A percentile compares a stretch with the other conserved stretches of the same genome.
Evolutionary conservation across 371 early-diverging fungal genomes (phyloP).

Genomic region (Gilbertella persicaria): DNA sequence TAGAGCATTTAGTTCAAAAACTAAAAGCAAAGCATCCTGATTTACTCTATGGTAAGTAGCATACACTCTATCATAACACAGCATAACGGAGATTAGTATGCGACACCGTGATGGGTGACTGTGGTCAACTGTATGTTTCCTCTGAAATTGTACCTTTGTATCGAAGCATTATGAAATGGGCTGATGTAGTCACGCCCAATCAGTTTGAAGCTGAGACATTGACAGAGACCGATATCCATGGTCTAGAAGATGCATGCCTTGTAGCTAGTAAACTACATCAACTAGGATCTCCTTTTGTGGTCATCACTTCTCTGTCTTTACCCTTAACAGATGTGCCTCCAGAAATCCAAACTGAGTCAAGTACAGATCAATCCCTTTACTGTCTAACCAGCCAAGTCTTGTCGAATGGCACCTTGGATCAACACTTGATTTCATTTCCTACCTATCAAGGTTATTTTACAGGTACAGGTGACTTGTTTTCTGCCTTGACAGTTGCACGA

Average conservation of each 20-base stretch:
- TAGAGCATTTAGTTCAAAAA: constrained; percentile 54
- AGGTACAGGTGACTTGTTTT: constrained; percentile 92
- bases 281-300: constrained; percentile 67
- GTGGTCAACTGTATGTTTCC: constrained; percentile 83
- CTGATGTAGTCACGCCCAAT: constrained; percentile 89
- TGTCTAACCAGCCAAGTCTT: constrained; percentile 38
- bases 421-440: constrained; percentile 74
- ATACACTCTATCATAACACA: background rate
- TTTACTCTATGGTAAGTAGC: constrained; percentile 48
- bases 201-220: constrained; percentile 89
- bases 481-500: constrained; percentile 74
- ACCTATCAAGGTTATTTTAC: constrained; percentile 79
- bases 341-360: constrained; percentile 27
- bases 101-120: constrained; percentile 95
- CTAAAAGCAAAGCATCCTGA: constrained; percentile 50
- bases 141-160: constrained; percentile 81
- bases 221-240: constrained; percentile 58
- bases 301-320: constrained; percentile 70
- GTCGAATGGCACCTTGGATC: constrained; percentile 18
- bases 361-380: constrained; percentile 30
- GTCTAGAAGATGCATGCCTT: constrained; percentile 48
- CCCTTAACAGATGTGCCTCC: constrained; percentile 35
- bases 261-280: constrained; percentile 68
- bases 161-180: constrained; percentile 58
- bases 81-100: constrained; percentile 54